These are phyloP conservation scores for Withania somnifera DNA, from an alignment of 305 asterid species.

Conservation along the genomic window DNA sequence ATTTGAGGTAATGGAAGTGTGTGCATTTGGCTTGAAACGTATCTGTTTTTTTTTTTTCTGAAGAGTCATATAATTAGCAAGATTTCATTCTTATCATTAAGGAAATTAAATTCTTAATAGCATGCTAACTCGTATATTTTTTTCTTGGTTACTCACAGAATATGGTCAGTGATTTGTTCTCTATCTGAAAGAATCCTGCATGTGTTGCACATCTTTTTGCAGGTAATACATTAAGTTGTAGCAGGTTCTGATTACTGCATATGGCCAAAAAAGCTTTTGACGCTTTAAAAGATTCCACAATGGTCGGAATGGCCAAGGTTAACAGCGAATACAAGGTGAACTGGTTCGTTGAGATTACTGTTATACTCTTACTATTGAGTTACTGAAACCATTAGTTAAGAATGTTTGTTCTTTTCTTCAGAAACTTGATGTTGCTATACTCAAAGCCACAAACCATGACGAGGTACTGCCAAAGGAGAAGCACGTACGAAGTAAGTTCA, in stretches of 20 bases:
- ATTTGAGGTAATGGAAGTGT: neutral
- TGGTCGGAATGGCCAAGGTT: conserved; percentile 70
- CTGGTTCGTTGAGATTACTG: neutral
- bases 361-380: neutral
- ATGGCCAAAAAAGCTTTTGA: conserved; percentile 44
- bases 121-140: too few species aligned
- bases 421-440: conserved; percentile 56
- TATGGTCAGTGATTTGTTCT: neutral
- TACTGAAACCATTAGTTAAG: neutral
- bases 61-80: neutral
- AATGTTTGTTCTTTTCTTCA: conserved; percentile 18
- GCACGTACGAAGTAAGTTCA: conserved; percentile 60
- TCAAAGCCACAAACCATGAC: conserved; percentile 75
- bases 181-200: neutral
- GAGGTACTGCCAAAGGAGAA: conserved; percentile 72
- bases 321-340: conserved; percentile 68
- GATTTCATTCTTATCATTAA: neutral
- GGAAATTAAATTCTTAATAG: neutral
- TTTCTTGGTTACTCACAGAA: neutral
- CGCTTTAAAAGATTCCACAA: conserved; percentile 67
- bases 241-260: neutral
- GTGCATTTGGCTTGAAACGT: neutral
- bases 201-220: neutral
- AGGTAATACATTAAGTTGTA: neutral
- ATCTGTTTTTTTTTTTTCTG: neutral